phyloP scores from a whole-genome alignment of 805 yeast species.

The Wickerhamomyces canadensis region DNA sequence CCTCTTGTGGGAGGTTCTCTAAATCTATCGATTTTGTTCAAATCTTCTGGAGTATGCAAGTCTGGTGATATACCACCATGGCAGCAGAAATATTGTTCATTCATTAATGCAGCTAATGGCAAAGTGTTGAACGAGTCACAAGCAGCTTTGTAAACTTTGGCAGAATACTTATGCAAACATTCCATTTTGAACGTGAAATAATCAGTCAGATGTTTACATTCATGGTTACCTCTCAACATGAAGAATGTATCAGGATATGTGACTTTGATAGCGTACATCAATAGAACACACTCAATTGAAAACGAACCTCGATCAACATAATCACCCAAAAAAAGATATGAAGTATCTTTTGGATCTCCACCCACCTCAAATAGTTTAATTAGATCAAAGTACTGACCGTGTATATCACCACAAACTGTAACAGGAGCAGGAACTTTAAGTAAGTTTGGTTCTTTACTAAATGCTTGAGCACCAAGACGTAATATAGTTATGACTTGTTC shows the following conservation, averaged over 20 bases:
- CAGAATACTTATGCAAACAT: conserved; percentile 77
- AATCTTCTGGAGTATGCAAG: conserved; percentile 60
- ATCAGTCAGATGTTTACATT: conserved; percentile 86
- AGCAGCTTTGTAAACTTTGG: conserved; percentile 61
- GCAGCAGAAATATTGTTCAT: conserved; percentile 89
- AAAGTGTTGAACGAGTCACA: conserved; percentile 76
- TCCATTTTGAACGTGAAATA: conserved; percentile 91
- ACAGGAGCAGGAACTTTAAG: conserved; percentile 85
- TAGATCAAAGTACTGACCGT: conserved; percentile 90
- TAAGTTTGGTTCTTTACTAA: conserved; percentile 72
- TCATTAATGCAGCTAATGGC: conserved; percentile 91
- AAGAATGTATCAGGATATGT: conserved; percentile 69
- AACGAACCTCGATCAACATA: conserved; percentile 94
- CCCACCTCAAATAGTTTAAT: conserved; percentile 90
- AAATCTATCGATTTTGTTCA: conserved; percentile 69
- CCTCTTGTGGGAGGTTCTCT: conserved; percentile 93
- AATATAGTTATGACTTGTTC: conserved; percentile 68
- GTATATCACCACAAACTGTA: conserved; percentile 96
- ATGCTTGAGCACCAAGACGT: conserved; percentile 53
- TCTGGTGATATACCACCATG: conserved; percentile 96
- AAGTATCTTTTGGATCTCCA: conserved; percentile 74
- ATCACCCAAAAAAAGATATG: conserved; percentile 85
- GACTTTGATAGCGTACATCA: conserved; percentile 73
- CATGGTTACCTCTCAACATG: conserved; percentile 92
- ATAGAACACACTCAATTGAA: conserved; percentile 75